A percentile compares a stretch with the other conserved stretches of the same genome.
These are phyloP conservation scores for Penicillium fuscoglaucum DNA, from an alignment of 2,329 filamentous ascomycete species.

Conservation along the genomic window DNA sequence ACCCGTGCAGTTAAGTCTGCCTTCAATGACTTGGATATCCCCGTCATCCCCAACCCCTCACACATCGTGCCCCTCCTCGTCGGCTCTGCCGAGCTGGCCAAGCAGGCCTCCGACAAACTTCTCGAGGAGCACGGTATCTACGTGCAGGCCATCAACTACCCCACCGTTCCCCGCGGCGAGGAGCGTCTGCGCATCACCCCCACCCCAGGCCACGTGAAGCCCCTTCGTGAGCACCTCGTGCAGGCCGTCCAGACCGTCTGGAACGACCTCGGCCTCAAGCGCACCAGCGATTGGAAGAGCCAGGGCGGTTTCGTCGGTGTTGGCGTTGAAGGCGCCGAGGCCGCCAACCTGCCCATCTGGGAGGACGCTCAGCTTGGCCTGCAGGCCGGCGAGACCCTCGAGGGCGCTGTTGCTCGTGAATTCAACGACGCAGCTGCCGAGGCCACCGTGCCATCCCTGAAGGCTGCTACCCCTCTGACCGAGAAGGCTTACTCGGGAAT, in stretches of 20 bases:
- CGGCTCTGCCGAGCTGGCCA: conserved; percentile 89
- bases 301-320: conserved; percentile 95
- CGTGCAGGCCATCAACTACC: conserved; percentile 98
- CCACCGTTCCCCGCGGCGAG: conserved; percentile 96
- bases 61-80: conserved; percentile 95
- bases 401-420: conserved; percentile 56
- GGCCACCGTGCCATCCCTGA: conserved; percentile 21
- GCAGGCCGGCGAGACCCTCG: conserved; percentile 56
- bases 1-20: conserved; percentile 91
- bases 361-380: conserved; percentile 84
- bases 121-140: conserved; percentile 90
- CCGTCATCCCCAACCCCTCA: conserved; percentile 95
- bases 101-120: conserved; percentile 87
- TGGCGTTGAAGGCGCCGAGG: conserved; percentile 65
- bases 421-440: conserved; percentile 26
- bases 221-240: conserved; percentile 83
- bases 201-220: conserved; percentile 84
- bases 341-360: conserved; percentile 75
- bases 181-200: conserved; percentile 94
- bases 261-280: conserved; percentile 84
- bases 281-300: conserved; percentile 86
- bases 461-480: conserved; percentile 25
- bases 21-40: conserved; percentile 76
- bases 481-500: conserved; percentile 24
- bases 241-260: conserved; percentile 83